Evolutionary conservation across 1,139 yeast genomes (phyloP), one percentile per base, ranked within the genome.

Genomic region (Pichia sp.): DNA sequence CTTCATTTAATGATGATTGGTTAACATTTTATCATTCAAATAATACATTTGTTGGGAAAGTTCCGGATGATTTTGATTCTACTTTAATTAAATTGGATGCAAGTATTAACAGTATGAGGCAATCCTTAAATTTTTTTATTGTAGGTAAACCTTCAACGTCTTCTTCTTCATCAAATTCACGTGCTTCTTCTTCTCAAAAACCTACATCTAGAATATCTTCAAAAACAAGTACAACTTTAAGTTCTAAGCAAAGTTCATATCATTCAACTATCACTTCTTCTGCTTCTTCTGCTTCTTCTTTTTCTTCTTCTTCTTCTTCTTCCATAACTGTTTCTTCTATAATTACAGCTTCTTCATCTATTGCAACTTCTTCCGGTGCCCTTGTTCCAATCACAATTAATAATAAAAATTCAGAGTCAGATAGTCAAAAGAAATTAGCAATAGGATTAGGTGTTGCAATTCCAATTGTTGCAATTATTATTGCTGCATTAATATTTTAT

Each of bases 371-470:
- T 9, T 38, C 45, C 7, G 32, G 38, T 15, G 24, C 36, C 9
- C 7, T 30, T 5, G 15, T 21, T 4, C 11, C 16, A 11, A n/a
- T 22, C 8, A 10, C 18, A 11, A 14, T 21, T 21, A 16, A 18
- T 10, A 49, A 49, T 21, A 48, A 53, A 18, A 54, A 59, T 7
- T 54, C 39, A 2, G 31, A 49, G 6, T 30, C 46, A 6, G 35
- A 42, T 37, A 62, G 50, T 35, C 66, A 63, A 38, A 72, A 72
- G 49, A 71, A 74, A 6, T 66, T 86, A 19, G 95, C 95, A 0
- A 83, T 89, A 56, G 94, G 88, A 1, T 74, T 89, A 48, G 96
- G 96, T 40, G 91, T 84, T n/a, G 85, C 83, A 6, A 72, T 89
- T 38, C 95, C 95, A 1, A 61, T 75, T 0, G 70, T 69, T 20